These are phyloP conservation scores for Phytophthora cajani DNA, from an alignment of 352 stramenopile genomes.

Conservation along the genomic window DNA sequence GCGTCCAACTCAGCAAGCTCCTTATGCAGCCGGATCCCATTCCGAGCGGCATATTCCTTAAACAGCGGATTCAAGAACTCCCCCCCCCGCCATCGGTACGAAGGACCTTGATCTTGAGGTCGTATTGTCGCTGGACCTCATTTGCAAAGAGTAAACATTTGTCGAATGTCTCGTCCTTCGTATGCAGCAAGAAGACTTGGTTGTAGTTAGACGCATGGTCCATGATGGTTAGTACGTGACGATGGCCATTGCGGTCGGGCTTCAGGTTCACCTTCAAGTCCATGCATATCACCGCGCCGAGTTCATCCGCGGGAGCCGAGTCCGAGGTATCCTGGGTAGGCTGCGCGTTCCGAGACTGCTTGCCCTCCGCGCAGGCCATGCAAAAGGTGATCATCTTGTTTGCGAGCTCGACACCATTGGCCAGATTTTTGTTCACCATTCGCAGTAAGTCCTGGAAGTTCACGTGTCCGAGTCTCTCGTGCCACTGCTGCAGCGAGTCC, in stretches of 20 bases:
- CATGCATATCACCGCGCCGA: conserved; percentile 13
- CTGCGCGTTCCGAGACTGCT: conserved; percentile 4
- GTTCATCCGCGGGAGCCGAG: conserved; percentile 10
- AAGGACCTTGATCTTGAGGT: conserved; percentile 3
- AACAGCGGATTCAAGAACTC: not conserved
- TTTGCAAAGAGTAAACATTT: not conserved
- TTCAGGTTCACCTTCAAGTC: conserved; percentile 12
- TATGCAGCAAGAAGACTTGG: conserved; percentile 8
- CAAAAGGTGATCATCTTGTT: conserved; percentile 1
- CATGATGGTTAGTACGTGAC: conserved; percentile 12
- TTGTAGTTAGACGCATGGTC: conserved; percentile 26
- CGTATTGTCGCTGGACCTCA: conserved; percentile 16
- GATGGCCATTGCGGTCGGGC: conserved; percentile 10
- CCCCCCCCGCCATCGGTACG: not conserved
- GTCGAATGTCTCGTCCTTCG: conserved; percentile 10
- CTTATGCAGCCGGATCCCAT: not conserved
- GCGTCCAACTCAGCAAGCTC: not conserved
- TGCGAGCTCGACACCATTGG: not conserved
- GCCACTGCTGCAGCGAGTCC: no score
- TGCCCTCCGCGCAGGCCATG: conserved; percentile 15
- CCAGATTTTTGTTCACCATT: not conserved
- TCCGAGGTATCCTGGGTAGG: conserved; percentile 7
- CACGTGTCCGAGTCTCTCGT: no score
- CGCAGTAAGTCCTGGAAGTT: no score
- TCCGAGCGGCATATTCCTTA: not conserved